These are phyloP conservation scores for Gomphus bonarii DNA, from an alignment of 1,284 basidiomycete genomes.

Conservation along the genomic window DNA sequence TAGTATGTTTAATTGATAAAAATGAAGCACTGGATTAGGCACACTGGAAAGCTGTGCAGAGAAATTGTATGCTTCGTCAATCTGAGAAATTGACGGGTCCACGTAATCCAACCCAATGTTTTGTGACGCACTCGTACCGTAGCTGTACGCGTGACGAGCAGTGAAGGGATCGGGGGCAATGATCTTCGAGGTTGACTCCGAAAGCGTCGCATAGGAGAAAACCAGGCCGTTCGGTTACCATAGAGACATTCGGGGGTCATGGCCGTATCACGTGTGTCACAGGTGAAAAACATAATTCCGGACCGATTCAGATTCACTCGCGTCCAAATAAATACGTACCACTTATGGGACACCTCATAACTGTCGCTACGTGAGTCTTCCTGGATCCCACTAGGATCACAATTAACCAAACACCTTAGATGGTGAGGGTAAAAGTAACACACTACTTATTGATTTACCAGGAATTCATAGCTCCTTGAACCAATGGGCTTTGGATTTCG, in stretches of 20 bases:
- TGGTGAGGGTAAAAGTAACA: constrained; percentile 26
- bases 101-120: neutral
- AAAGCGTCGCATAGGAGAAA: neutral
- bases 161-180: neutral
- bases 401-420: constrained; percentile 18
- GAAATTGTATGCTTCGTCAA: constrained; percentile 6
- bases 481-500: constrained; percentile 94
- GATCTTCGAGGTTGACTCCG: neutral
- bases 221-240: too few species aligned
- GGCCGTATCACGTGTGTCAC: too few species aligned
- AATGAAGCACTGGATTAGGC: neutral
- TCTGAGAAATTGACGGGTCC: neutral
- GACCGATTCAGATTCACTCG: too few species aligned
- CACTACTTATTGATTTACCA: neutral
- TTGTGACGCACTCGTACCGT: neutral
- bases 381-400: constrained; percentile 5
- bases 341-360: constrained; percentile 77
- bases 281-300: too few species aligned
- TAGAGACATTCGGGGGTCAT: too few species aligned
- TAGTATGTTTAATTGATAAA: neutral
- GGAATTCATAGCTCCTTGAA: constrained; percentile 67
- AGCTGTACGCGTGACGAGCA: neutral
- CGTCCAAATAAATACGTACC: neutral
- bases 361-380: constrained; percentile 55
- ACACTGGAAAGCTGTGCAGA: neutral